Conservation (phyloP, 225 moss, liverwort and hornwort genomes). For the Polytrichum formosum region DNA sequence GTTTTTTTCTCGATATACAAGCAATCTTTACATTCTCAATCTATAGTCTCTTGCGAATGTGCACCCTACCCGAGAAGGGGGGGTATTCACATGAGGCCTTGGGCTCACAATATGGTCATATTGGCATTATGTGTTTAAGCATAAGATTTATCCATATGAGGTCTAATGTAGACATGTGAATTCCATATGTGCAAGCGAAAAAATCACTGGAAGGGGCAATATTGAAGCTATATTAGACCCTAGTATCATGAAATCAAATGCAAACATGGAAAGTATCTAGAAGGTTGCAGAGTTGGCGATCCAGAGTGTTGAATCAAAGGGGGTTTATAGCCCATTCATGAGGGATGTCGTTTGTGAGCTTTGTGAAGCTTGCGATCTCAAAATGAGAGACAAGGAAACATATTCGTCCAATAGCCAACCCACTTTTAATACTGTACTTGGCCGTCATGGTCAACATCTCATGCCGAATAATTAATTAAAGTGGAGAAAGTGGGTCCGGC, state of each 20-base stretch:
- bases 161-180: neutral
- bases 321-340: conserved; percentile 28
- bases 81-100: too few species aligned
- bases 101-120: too few species aligned
- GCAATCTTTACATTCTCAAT: too few species aligned
- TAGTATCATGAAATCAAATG: neutral
- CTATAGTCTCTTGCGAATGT: too few species aligned
- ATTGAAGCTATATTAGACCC: conserved; percentile 32
- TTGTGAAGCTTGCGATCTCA: conserved; percentile 22
- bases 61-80: too few species aligned
- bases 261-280: conserved; percentile 38
- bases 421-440: too few species aligned
- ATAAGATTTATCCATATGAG: neutral
- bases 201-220: conserved; percentile 6
- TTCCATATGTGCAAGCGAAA: conserved; percentile 14
- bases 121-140: neutral
- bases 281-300: conserved; percentile 38
- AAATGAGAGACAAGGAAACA: conserved; percentile 1
- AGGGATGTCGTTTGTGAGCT: conserved; percentile 30
- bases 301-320: conserved; percentile 28
- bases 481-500: too few species aligned
- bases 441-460: too few species aligned
- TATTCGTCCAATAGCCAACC: neutral
- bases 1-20: too few species aligned
- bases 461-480: too few species aligned